These are phyloP conservation scores for Globisporangium viniferum DNA, from an alignment of 352 stramenopile genomes.

Conservation along the genomic window DNA sequence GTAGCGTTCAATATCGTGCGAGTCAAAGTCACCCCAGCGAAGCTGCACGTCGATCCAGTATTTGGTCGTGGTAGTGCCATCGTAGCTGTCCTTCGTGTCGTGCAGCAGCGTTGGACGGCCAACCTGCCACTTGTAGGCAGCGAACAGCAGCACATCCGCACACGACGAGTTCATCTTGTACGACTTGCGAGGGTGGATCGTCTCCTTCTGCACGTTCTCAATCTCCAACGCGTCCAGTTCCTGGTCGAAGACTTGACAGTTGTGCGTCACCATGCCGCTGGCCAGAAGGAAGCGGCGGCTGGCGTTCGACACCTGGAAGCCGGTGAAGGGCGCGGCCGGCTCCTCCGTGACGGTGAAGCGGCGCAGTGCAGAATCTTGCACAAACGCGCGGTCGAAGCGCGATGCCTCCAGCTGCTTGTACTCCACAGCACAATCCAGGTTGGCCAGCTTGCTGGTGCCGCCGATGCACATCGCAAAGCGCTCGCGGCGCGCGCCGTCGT, in stretches of 20 bases:
- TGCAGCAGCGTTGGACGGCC: constrained; percentile 80
- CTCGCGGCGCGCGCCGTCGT: constrained; percentile 2
- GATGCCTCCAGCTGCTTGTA: constrained; percentile 5
- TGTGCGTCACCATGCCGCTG: constrained; percentile 11
- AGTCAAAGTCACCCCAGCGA: constrained; percentile 99
- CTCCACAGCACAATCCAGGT: constrained; percentile 8
- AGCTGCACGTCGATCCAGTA: constrained; percentile 99
- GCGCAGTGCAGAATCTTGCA: constrained; percentile 8
- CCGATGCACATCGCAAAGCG: constrained; percentile 8
- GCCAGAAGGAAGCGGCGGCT: constrained; percentile 21
- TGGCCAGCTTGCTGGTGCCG: constrained; percentile 3
- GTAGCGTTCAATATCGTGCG: constrained; percentile 99
- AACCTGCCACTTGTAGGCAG: constrained; percentile 98
- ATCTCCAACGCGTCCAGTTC: constrained; percentile 99
- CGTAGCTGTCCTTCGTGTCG: constrained; percentile 97
- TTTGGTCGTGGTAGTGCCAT: constrained; percentile 94
- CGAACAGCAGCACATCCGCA: constrained; percentile 98
- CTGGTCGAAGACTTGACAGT: constrained; percentile 98
- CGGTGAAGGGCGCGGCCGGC: constrained; percentile 9
- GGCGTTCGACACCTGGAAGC: constrained; percentile 13
- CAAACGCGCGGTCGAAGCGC: constrained; percentile 7
- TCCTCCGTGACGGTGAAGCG: constrained; percentile 11
- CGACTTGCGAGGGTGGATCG: constrained; percentile 99
- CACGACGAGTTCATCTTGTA: constrained; percentile 99
- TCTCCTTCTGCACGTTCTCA: constrained; percentile 99